phyloP scores from a whole-genome alignment of 495 filamentous ascomycete genomes.

The Aspergillus hancockii region DNA sequence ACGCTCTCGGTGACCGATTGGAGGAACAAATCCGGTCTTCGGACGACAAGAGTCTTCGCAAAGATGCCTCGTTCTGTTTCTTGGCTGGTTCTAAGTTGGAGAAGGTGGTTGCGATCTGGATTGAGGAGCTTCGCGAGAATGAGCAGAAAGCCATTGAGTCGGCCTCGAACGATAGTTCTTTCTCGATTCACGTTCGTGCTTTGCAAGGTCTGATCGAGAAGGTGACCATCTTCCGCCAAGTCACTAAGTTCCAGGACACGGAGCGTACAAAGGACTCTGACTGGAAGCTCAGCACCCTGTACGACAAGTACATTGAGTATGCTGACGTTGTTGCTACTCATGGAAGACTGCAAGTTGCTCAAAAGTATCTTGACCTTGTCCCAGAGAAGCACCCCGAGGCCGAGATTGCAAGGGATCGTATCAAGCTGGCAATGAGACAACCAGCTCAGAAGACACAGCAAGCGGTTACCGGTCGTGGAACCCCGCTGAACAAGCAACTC shows the following conservation, averaged over 20 bases:
- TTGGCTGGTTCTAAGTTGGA: conserved; percentile 93
- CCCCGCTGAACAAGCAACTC: conserved; percentile 35
- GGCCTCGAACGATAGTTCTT: conserved; percentile 69
- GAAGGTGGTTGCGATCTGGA: conserved; percentile 94
- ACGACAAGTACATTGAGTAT: conserved; percentile 96
- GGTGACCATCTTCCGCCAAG: conserved; percentile 94
- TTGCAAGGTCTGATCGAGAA: conserved; percentile 96
- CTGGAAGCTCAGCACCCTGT: conserved; percentile 88
- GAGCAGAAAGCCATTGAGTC: conserved; percentile 74
- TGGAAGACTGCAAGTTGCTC: conserved; percentile 80
- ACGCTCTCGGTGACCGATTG: conserved; percentile 89
- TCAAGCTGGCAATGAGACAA: conserved; percentile 83
- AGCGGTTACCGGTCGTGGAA: conserved; percentile 27
- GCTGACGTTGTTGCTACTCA: conserved; percentile 92
- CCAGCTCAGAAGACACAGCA: conserved; percentile 41
- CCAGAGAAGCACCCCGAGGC: conserved; percentile 85
- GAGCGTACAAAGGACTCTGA: conserved; percentile 67
- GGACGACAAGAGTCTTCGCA: conserved; percentile 59
- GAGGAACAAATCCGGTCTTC: conserved; percentile 62
- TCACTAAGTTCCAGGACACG: conserved; percentile 84
- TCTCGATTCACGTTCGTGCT: conserved; percentile 86
- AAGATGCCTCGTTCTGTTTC: conserved; percentile 95
- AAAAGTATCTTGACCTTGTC: conserved; percentile 88
- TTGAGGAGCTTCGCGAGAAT: conserved; percentile 78
- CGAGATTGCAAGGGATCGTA: conserved; percentile 80